Base-by-base conservation (phyloP, 2,329 filamentous ascomycete species). In the Aureobasidium sp. region DNA sequence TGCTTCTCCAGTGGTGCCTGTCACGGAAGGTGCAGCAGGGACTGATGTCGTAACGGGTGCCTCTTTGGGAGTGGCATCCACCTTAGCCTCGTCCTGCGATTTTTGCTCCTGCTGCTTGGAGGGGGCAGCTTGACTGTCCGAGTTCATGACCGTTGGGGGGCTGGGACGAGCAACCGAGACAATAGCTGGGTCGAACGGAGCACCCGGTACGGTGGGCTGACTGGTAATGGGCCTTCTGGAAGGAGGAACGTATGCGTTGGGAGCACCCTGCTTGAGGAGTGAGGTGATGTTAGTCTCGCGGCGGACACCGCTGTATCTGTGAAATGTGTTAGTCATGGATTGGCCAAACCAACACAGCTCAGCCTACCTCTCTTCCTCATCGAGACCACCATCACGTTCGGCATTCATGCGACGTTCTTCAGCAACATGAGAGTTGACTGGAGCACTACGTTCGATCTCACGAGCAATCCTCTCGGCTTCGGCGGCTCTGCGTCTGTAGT, bases 341-440 rank as follows among this genome's bases (percentile, higher is more conserved):
- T 44, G 42, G 34, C 48, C 25, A 57, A 22, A n/a, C 14, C 7
- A 34, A 42, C 32, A 12, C 16, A 29, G 25, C 25, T 16, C 29
- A 21, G 68, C 80, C 62, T 77, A 90, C 83, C 93, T 96, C 66
- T 94, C 90, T 72, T 98, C 93, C 70, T 98, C 93, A 59, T 95
- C 88, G 24, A 79, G 70, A 12, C 81, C 84, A 55, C 79, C 83
- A 48, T 83, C 82, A 49, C 85, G 79, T 8, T 77, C 74, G 11
- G 78, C 79, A n/a, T 81, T 74, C 49, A 89, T 79, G 64, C 90
- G 84, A 21, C 66, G 55, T 73, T 98, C 93, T 70, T 97, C 93
- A 3, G 88, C 87, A 55, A 96, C 80, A 65, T 98, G 93, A 4
- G 85, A 74, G 52, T 93, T 95, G 30, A 80, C 78, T 6, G 88